phyloP scores from a whole-genome alignment of 2,329 filamentous ascomycete genomes.

The Plectosphaerella plurivora region DNA sequence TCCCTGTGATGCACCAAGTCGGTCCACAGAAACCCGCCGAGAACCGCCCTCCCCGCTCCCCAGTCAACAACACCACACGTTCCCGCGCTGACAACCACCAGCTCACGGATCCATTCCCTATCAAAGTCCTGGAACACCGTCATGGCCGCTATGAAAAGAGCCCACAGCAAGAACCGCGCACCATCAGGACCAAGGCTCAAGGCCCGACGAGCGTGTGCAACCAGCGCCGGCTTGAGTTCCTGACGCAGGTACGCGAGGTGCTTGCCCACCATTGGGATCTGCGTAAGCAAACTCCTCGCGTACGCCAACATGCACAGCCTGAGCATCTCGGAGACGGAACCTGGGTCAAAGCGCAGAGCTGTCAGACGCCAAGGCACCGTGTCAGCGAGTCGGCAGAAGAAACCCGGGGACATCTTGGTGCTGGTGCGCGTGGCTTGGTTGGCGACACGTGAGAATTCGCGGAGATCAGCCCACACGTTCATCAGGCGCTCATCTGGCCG shows the following conservation, averaged over 20 bases:
- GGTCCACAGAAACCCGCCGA: neutral
- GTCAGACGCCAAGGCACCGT: slow-evolving; percentile 17
- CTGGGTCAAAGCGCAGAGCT: slow-evolving; percentile 10
- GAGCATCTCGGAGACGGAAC: slow-evolving; percentile 8
- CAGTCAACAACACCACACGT: neutral
- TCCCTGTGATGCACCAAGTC: neutral
- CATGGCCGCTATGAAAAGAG: neutral
- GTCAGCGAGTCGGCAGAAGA: slow-evolving; percentile 14
- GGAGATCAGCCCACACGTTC: slow-evolving; percentile 17
- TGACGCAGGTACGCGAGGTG: neutral
- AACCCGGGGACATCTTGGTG: slow-evolving; percentile 10
- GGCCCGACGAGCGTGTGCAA: neutral
- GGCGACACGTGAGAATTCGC: slow-evolving; percentile 14
- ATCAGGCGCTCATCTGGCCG: slow-evolving; percentile 12
- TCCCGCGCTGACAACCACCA: neutral
- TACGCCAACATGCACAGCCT: slow-evolving; percentile 18
- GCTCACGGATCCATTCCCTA: neutral
- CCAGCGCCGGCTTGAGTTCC: neutral
- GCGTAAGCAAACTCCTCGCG: slow-evolving; percentile 13
- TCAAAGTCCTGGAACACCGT: neutral
- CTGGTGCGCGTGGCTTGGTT: slow-evolving; percentile 15
- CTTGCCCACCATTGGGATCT: slow-evolving; percentile 8
- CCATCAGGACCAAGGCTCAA: too few species aligned
- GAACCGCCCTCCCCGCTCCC: neutral
- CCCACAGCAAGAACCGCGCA: neutral